Evolutionary conservation across 2,329 filamentous ascomycete genomes (phyloP).

Genomic region (Cladophialophora carrionii): DNA sequence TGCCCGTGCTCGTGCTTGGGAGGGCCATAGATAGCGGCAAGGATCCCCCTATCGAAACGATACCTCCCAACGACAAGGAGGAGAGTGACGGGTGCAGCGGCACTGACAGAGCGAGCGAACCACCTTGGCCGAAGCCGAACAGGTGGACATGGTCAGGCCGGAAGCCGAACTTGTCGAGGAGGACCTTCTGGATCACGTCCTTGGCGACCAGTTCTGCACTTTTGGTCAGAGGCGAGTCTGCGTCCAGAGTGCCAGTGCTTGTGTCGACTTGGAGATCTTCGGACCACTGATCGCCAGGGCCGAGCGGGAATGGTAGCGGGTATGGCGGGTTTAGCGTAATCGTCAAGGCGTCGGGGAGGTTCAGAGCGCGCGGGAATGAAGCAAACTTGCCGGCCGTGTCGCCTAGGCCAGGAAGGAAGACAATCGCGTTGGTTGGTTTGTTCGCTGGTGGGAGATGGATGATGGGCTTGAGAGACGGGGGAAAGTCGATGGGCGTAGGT

Average conservation of each 20-base stretch:
- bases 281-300: constrained; percentile 65
- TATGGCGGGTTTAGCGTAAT: constrained; percentile 73
- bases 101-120: constrained; percentile 62
- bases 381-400: constrained; percentile 72
- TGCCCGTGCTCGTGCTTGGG: constrained; percentile 39
- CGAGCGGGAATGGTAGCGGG: constrained; percentile 69
- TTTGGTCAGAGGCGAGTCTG: constrained; percentile 64
- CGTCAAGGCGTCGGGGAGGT: constrained; percentile 75
- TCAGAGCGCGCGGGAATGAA: constrained; percentile 67
- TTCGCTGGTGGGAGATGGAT: constrained; percentile 49
- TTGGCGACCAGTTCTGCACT: constrained; percentile 54
- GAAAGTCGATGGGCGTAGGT: constrained; percentile 49
- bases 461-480: constrained; percentile 46
- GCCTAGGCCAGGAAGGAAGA: constrained; percentile 83
- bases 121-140: constrained; percentile 70
- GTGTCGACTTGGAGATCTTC: constrained; percentile 64
- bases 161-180: constrained; percentile 64
- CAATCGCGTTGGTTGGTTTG: constrained; percentile 59
- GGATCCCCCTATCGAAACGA: constrained; percentile 50
- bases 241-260: constrained; percentile 58
- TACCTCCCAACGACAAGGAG: constrained; percentile 43
- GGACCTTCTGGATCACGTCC: constrained; percentile 55
- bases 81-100: constrained; percentile 51
- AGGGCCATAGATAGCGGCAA: constrained; percentile 45
- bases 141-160: constrained; percentile 62